Conservation (phyloP, 371 early-diverging fungal genomes). For the Nematocida minor region DNA sequence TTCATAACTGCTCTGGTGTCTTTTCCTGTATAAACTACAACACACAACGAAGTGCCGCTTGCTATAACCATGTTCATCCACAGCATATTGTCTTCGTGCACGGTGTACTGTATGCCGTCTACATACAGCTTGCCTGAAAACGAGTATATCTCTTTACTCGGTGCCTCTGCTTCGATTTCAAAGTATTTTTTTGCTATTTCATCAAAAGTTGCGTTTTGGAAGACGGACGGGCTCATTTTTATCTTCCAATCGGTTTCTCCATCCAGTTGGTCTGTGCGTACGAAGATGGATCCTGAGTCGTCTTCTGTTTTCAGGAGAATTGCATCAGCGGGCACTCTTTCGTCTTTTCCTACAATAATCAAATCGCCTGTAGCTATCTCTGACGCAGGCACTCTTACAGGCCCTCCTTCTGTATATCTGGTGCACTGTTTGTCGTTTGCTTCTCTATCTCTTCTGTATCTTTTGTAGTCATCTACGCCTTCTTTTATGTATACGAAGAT, state of each 20-base stretch:
- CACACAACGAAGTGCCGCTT: slow-evolving; percentile 78
- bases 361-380: slow-evolving; percentile 85
- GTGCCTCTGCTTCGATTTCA: slow-evolving; percentile 71
- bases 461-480: slow-evolving; percentile 81
- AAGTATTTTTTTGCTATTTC: slow-evolving; percentile 23
- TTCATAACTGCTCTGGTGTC: slow-evolving; percentile 95
- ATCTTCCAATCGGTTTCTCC: slow-evolving; percentile 99
- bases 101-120: slow-evolving; percentile 35
- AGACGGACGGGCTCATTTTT: slow-evolving; percentile 55
- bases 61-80: slow-evolving; percentile 96
- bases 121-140: slow-evolving; percentile 76
- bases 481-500: slow-evolving; percentile 86
- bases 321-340: slow-evolving; percentile 84
- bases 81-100: slow-evolving; percentile 79
- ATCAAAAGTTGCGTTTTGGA: background rate
- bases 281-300: slow-evolving; percentile 77
- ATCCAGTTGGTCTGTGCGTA: slow-evolving; percentile 95
- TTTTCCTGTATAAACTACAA: slow-evolving; percentile 89
- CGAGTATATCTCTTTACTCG: slow-evolving; percentile 87
- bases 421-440: slow-evolving; percentile 78
- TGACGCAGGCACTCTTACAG: slow-evolving; percentile 71
- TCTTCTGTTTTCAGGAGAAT: slow-evolving; percentile 72
- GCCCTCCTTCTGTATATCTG: slow-evolving; percentile 67
- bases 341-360: slow-evolving; percentile 78
- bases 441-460: slow-evolving; percentile 75